phyloP scores from a whole-genome alignment of 495 filamentous ascomycete species.

The Lophium mytilinum region DNA sequence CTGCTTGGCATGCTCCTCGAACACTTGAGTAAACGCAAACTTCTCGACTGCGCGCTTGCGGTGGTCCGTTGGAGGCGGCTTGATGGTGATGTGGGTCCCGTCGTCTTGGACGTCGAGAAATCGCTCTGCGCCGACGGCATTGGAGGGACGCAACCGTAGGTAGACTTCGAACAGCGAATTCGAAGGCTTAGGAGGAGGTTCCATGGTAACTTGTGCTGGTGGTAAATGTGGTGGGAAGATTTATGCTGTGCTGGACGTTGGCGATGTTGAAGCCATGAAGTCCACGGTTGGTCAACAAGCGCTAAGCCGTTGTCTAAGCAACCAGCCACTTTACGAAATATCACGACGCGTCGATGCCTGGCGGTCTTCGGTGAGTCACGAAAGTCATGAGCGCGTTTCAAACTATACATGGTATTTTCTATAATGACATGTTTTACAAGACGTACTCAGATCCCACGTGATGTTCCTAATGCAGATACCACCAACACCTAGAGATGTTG shows the following conservation, averaged over 20 bases:
- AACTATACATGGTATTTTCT: too few relatives aligned
- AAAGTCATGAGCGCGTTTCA: too few relatives aligned
- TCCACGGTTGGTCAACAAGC: constrained; percentile 11
- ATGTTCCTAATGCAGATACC: too few relatives aligned
- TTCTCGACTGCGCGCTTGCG: constrained; percentile 81
- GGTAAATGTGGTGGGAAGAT: neutral
- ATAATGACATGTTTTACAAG: too few relatives aligned
- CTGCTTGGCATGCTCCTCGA: constrained; percentile 76
- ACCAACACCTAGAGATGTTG: too few relatives aligned
- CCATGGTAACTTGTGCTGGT: constrained; percentile 20
- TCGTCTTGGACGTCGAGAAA: constrained; percentile 58
- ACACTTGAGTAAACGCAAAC: constrained; percentile 90
- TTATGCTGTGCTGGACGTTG: neutral
- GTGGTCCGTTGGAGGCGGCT: constrained; percentile 64
- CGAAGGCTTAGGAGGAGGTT: constrained; percentile 34
- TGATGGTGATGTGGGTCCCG: constrained; percentile 79
- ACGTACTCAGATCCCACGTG: too few relatives aligned
- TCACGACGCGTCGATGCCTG: too few relatives aligned
- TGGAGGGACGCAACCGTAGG: constrained; percentile 76
- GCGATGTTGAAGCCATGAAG: neutral
- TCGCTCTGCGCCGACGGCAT: constrained; percentile 44
- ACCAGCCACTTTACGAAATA: constrained; percentile 1
- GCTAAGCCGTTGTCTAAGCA: constrained; percentile 5
- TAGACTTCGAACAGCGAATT: constrained; percentile 83
- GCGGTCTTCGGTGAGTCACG: too few relatives aligned